phyloP scores from a whole-genome alignment of 345 rosid genomes.

The Rhodomyrtus tomentosa region DNA sequence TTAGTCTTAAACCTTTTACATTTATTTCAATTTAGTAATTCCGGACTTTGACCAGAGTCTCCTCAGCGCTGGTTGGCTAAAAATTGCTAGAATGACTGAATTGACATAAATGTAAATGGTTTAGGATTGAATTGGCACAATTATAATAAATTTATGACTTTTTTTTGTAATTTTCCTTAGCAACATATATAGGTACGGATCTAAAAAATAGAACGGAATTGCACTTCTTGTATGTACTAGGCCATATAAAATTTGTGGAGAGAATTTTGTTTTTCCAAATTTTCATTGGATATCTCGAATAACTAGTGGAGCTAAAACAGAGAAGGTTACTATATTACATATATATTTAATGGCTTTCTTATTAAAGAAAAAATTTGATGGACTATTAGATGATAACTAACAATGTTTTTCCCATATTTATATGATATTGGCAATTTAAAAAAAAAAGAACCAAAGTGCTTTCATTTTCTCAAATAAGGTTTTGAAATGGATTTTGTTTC shows the following conservation, averaged over 20 bases:
- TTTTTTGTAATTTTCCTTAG: neutral
- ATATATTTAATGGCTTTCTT: neutral
- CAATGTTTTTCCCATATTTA: neutral
- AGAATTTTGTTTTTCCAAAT: neutral
- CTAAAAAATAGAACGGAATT: neutral
- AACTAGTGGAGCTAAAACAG: neutral
- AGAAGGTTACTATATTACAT: neutral
- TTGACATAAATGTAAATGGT: too few species aligned
- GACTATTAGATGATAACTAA: neutral
- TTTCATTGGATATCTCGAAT: neutral
- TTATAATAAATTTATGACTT: too few species aligned
- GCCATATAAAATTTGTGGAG: neutral
- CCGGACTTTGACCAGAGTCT: too few species aligned
- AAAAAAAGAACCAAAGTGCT: too few species aligned
- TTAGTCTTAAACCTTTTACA: too few species aligned
- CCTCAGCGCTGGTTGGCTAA: too few species aligned
- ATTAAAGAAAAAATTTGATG: neutral
- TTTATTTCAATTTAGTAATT: too few species aligned
- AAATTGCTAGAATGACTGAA: too few species aligned
- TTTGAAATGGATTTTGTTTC: too few species aligned
- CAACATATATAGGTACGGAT: neutral
- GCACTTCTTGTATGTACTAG: neutral
- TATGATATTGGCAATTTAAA: too few species aligned
- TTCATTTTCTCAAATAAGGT: too few species aligned
- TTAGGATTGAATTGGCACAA: too few species aligned